Percentiles rank a stretch among this genome's conserved stretches.
These are phyloP conservation scores for Nakazawaea ernobii DNA, from an alignment of 805 yeast species.

Conservation along the genomic window DNA sequence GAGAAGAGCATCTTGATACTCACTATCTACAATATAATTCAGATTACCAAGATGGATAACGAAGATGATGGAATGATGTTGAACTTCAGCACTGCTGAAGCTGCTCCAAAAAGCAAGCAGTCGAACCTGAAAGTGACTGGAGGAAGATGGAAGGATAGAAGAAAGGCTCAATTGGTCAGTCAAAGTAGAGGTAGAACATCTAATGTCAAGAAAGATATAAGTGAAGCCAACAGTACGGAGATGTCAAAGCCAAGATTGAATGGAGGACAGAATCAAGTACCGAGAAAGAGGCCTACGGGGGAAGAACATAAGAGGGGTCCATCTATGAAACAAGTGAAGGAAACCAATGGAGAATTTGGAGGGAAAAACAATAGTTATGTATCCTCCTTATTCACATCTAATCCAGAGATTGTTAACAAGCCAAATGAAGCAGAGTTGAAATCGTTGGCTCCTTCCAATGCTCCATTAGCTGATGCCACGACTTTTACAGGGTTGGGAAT, in stretches of 20 bases:
- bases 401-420: conserved; percentile 44
- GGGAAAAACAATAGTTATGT: conserved; percentile 63
- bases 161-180: conserved; percentile 49
- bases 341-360: conserved; percentile 45
- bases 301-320: conserved; percentile 18
- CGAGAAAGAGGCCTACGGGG: conserved; percentile 2
- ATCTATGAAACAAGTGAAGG: conserved; percentile 32
- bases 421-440: conserved; percentile 28
- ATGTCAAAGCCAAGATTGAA: conserved; percentile 5
- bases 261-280: background rate
- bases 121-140: conserved; percentile 44
- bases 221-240: conserved; percentile 13
- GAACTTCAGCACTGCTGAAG: conserved; percentile 56
- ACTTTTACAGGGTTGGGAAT: conserved; percentile 72
- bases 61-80: conserved; percentile 67
- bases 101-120: conserved; percentile 18
- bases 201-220: conserved; percentile 13
- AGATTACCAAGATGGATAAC: conserved; percentile 16
- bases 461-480: conserved; percentile 69
- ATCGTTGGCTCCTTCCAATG: conserved; percentile 64
- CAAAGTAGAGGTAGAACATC: conserved; percentile 35
- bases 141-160: conserved; percentile 79
- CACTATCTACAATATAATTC: no score
- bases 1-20: background rate
- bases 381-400: conserved; percentile 78